Conservation (phyloP, 2,329 filamentous ascomycete species). For the Paradendryphiella salina region DNA sequence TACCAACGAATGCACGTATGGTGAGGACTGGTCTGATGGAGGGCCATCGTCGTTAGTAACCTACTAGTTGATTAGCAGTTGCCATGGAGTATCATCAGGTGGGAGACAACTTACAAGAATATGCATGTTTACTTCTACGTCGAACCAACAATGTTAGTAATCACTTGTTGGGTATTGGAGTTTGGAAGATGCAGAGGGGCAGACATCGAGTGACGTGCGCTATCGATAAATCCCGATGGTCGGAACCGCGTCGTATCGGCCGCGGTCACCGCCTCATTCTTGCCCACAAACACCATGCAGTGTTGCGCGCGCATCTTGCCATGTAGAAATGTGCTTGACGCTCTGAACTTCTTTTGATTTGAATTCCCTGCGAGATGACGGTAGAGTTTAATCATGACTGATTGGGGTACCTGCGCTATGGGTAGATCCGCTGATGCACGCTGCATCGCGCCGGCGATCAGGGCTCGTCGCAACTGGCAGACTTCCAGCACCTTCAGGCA, state of each 20-base stretch:
- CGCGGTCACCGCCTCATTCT: slow-evolving; percentile 14
- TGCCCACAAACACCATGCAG: neutral
- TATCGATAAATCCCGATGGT: slow-evolving; percentile 26
- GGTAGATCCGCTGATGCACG: slow-evolving; percentile 11
- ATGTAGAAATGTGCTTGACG: neutral
- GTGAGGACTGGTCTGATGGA: slow-evolving; percentile 54
- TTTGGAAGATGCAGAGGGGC: slow-evolving; percentile 20
- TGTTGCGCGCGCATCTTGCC: neutral
- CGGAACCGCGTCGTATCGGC: slow-evolving; percentile 1
- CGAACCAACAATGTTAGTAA: slow-evolving; percentile 1
- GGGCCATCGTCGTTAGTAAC: slow-evolving; percentile 58
- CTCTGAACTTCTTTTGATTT: neutral
- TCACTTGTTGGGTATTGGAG: slow-evolving; percentile 11
- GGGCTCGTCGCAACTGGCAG: neutral
- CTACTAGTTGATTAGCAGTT: slow-evolving; percentile 31
- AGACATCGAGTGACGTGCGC: slow-evolving; percentile 25
- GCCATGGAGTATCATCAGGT: slow-evolving; percentile 1
- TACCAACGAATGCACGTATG: slow-evolving; percentile 54
- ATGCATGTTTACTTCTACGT: slow-evolving; percentile 36
- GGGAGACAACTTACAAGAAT: slow-evolving; percentile 38
- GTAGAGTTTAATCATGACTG: neutral
- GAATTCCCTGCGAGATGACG: neutral
- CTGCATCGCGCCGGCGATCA: slow-evolving; percentile 9
- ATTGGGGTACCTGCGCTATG: slow-evolving; percentile 11
- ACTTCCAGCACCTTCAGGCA: neutral